These are phyloP conservation scores for Irpex rosettiformis DNA, from an alignment of 1,284 basidiomycete species.

Conservation along the genomic window DNA sequence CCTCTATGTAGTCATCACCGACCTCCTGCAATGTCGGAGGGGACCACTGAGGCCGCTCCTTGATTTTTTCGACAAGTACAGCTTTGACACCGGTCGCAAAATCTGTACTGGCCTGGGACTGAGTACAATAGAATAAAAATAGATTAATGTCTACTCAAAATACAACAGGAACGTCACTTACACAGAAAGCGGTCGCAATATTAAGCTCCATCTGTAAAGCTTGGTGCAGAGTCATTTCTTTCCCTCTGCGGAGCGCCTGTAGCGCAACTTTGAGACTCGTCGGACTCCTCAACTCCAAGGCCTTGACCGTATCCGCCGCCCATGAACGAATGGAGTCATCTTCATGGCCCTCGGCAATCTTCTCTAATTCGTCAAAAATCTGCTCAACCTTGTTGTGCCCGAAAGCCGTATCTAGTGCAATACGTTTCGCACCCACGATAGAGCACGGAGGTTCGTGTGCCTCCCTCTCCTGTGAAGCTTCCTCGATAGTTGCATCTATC, in stretches of 20 bases:
- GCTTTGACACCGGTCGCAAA: slow-evolving; percentile 79
- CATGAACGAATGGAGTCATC: slow-evolving; percentile 56
- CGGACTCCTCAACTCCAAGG: slow-evolving; percentile 74
- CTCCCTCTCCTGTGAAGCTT: slow-evolving; percentile 57
- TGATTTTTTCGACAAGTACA: slow-evolving; percentile 66
- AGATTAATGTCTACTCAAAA: slow-evolving; percentile 7
- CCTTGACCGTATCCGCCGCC: slow-evolving; percentile 68
- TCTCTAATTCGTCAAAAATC: slow-evolving; percentile 61
- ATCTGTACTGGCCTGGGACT: slow-evolving; percentile 78
- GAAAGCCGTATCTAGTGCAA: slow-evolving; percentile 81
- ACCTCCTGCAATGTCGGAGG: slow-evolving; percentile 62
- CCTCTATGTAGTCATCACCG: slow-evolving; percentile 44
- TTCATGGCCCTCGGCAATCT: slow-evolving; percentile 40
- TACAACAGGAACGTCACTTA: slow-evolving; percentile 36
- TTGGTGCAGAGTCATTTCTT: slow-evolving; percentile 56
- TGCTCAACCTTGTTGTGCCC: slow-evolving; percentile 62
- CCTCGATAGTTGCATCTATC: slow-evolving; percentile 64
- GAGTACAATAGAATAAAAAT: not conserved
- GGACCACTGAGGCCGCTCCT: slow-evolving; percentile 58
- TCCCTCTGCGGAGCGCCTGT: slow-evolving; percentile 71
- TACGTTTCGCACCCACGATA: slow-evolving; percentile 63
- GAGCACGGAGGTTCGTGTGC: slow-evolving; percentile 52
- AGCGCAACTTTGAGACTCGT: slow-evolving; percentile 89
- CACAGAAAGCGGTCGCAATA: slow-evolving; percentile 79
- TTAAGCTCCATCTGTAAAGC: slow-evolving; percentile 80